phyloP scores from a whole-genome alignment of 805 yeast species.

The Ogataea polymorpha region DNA sequence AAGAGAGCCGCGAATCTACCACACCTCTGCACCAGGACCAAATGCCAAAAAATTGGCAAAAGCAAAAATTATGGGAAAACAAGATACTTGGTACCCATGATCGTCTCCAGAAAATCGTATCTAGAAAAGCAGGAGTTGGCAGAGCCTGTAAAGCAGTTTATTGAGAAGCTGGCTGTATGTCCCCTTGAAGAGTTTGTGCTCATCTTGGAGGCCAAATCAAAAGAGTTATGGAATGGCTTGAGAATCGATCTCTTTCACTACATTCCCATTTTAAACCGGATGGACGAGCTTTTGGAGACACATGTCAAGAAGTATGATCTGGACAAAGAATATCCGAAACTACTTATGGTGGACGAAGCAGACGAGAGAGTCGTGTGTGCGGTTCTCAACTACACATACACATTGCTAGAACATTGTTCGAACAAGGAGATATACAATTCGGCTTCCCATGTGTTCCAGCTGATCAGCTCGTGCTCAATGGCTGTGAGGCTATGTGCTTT shows the following conservation, averaged over 20 bases:
- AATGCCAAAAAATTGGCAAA: background rate
- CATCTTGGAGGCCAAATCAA: constrained; percentile 17
- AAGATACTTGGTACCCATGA: constrained; percentile 12
- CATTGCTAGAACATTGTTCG: constrained; percentile 65
- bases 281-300: constrained; percentile 63
- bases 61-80: constrained; percentile 2
- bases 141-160: constrained; percentile 14
- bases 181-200: constrained; percentile 21
- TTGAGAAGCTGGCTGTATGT: constrained; percentile 18
- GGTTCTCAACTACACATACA: constrained; percentile 57
- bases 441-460: constrained; percentile 52
- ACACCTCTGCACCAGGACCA: constrained; percentile 3
- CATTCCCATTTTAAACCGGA: constrained; percentile 70
- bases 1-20: background rate
- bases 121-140: constrained; percentile 21
- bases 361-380: constrained; percentile 51
- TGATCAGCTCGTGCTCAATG: constrained; percentile 59
- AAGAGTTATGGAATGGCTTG: constrained; percentile 31
- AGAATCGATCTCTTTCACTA: constrained; percentile 62
- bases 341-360: constrained; percentile 40
- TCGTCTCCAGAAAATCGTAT: constrained; percentile 15
- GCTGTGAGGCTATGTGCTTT: constrained; percentile 58
- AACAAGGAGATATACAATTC: constrained; percentile 69
- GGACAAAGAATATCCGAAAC: constrained; percentile 42
- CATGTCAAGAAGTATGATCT: constrained; percentile 53